Evolutionary conservation across 805 yeast species (phyloP), one percentile per base, ranked within the genome.

Genomic region (Wickerhamiella siamensis): DNA sequence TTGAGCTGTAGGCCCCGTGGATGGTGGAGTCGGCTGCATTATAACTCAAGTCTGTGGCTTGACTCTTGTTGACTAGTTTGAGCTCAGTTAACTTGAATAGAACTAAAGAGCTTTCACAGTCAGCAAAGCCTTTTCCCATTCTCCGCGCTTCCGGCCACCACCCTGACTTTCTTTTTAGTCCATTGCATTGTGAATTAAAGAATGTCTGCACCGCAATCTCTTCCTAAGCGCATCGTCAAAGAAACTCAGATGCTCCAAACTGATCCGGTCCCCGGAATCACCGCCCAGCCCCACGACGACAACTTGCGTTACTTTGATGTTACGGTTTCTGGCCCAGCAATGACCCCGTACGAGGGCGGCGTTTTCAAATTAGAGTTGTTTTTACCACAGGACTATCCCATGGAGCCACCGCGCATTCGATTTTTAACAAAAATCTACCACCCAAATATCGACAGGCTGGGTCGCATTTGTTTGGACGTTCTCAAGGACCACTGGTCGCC

Each of bases 401-500:
- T 88, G 96, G 84, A 83, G 55, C 94, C 98, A 0, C 98, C 98
- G 40, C 87, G 86, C 58, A 93, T 91, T 41, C 72, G 98, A 44
- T 91, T 91, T 54, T 64, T 91, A 48, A 91, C 98, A 24, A 83
- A 79, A 60, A 87, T 91, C 21, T 91, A 91, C 60, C 98, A 91
- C 57, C 98, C 95, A 34, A 91, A 91, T 61, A 91, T 91, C 51
- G 98, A 91, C 58, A 74, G 91, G 58, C 68, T 91, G 49, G 98
- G 98, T 6, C 71, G 98, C 49, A 88, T 91, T 53, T 91, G 98
- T 64, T 71, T 91, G 40, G 97, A 91, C 59, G 96, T 91, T 33
- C 69, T 91, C 58, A 91, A 88, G 64, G 72, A 83, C 53, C 87
- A 88, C 63, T 91, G 98, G 98, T 82, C 94, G 8, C 97, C 98